Percentiles rank a stretch among this genome's conserved stretches.
These are phyloP conservation scores for Leccinum angustisporum DNA, from an alignment of 1,284 basidiomycete genomes.

Conservation along the genomic window DNA sequence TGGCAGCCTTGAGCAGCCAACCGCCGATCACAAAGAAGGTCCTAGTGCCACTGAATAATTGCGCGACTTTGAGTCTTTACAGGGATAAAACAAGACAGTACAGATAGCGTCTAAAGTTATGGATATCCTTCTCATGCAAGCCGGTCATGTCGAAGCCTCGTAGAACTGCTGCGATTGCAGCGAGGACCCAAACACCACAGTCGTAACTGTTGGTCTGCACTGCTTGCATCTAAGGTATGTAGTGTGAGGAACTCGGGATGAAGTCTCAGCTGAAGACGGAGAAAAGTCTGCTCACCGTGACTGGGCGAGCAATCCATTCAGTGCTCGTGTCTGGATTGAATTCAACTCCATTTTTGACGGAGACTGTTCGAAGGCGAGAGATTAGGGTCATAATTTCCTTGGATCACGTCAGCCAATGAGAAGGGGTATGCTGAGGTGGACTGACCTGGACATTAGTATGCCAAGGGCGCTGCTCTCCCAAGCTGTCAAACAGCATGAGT, in stretches of 20 bases:
- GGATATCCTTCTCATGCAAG: constrained; percentile 10
- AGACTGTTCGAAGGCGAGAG: not conserved
- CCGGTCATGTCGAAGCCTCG: constrained; percentile 14
- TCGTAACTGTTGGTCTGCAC: constrained; percentile 19
- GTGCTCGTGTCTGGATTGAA: too few relatives aligned
- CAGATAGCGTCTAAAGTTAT: constrained; percentile 4
- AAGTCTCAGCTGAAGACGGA: not conserved
- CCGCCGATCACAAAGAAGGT: too few relatives aligned
- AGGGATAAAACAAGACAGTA: not conserved
- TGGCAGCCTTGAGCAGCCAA: too few relatives aligned
- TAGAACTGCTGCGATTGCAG: constrained; percentile 11
- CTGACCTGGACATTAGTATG: constrained; percentile 3
- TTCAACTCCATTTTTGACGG: too few relatives aligned
- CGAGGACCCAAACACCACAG: constrained; percentile 24
- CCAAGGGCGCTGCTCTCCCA: constrained; percentile 7
- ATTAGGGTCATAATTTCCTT: constrained; percentile 1
- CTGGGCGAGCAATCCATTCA: not conserved
- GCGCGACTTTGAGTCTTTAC: too few relatives aligned
- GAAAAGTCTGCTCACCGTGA: not conserved
- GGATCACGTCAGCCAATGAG: not conserved
- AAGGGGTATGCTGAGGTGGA: too few relatives aligned
- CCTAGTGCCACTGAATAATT: too few relatives aligned
- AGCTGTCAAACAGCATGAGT: constrained; percentile 15
- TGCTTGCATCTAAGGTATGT: too few relatives aligned
- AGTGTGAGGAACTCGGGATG: not conserved